Evolutionary conservation across 1,284 basidiomycete genomes (phyloP), one percentile per base, ranked within the genome.

Genomic region (Apiotrichum akiyoshidainum): DNA sequence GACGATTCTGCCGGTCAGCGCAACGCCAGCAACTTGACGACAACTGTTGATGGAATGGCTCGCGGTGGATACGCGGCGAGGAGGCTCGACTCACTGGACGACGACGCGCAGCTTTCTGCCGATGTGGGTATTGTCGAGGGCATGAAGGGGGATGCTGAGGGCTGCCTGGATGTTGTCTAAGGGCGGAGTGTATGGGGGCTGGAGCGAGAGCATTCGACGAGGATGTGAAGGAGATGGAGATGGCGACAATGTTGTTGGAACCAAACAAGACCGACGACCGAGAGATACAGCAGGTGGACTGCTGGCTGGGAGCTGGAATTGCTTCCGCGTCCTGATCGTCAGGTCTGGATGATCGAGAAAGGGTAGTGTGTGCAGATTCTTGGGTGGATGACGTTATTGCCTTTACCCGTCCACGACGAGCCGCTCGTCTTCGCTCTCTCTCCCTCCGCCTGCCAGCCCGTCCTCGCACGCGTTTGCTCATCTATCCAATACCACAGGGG

Each of bases 101-200:
- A 40, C 17, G 17, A 50, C n/a, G 5, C 49, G 49, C 19, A 50
- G 49, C 49, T 50, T 50, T 7, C 35, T 17, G 13, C 49, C 49
- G 13, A 50, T 14, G 26, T 50, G 49, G 9, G n/a, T 21, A 2
- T 14, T 21, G 11, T 17, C 37, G n/a, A 50, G 5, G 14, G 21
- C 7, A 14, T 39, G 39, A 0, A 50, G 49, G 6, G 49, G 49
- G 11, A 50, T 22, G 5, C 13, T 13, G 2, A 40, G 35, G 21
- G 37, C 33, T 7, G 49, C 10, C 21, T 39, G 37, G 39, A 50
- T 37, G n/a, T 26, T 12, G n/a, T 50, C 49, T 34, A 19, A 13
- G 12, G 17, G 48, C 11, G 37, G 48, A 3, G 21, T 8, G 13
- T n/a, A 26, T 5, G 19, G 37, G 19, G 35, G 10, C 16, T 8